phyloP scores from a whole-genome alignment of 1,284 basidiomycete genomes.

The Trametes polyzona region DNA sequence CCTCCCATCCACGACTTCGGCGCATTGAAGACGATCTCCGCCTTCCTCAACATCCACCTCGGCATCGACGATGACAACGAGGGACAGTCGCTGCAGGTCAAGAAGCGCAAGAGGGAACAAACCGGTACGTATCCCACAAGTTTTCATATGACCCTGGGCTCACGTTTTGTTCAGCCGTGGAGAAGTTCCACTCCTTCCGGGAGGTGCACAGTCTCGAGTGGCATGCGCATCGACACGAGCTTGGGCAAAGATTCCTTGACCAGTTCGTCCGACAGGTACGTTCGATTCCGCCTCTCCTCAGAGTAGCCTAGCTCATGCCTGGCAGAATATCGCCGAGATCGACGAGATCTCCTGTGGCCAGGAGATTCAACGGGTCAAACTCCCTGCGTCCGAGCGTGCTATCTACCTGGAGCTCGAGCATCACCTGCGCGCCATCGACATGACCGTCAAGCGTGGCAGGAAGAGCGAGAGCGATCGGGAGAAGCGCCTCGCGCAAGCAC shows the following conservation, averaged over 20 bases:
- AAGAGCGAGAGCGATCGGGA: conserved; percentile 93
- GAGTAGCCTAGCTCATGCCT: neutral
- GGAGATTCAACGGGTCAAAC: conserved; percentile 67
- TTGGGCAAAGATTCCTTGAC: conserved; percentile 86
- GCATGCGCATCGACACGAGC: conserved; percentile 85
- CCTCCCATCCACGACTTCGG: conserved; percentile 93
- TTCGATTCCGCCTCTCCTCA: conserved; percentile 22
- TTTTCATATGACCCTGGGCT: neutral
- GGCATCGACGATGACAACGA: conserved; percentile 91
- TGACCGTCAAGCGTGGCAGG: conserved; percentile 83
- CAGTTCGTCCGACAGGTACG: conserved; percentile 82
- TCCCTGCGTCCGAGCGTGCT: conserved; percentile 93
- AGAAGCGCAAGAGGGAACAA: conserved; percentile 82
- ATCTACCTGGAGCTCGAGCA: conserved; percentile 97
- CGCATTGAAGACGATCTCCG: conserved; percentile 89
- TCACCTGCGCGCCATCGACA: conserved; percentile 86
- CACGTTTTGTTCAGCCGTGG: conserved; percentile 63
- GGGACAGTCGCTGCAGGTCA: conserved; percentile 71
- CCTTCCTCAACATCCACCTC: conserved; percentile 84
- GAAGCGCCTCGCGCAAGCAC: conserved; percentile 81
- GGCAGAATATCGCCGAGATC: conserved; percentile 93
- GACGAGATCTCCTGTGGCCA: conserved; percentile 88
- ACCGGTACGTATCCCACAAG: conserved; percentile 58
- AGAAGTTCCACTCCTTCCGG: conserved; percentile 95
- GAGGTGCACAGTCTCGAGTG: conserved; percentile 92